These are phyloP conservation scores for Fusarium xylarioides DNA, from an alignment of 2,329 filamentous ascomycete genomes.

Conservation along the genomic window DNA sequence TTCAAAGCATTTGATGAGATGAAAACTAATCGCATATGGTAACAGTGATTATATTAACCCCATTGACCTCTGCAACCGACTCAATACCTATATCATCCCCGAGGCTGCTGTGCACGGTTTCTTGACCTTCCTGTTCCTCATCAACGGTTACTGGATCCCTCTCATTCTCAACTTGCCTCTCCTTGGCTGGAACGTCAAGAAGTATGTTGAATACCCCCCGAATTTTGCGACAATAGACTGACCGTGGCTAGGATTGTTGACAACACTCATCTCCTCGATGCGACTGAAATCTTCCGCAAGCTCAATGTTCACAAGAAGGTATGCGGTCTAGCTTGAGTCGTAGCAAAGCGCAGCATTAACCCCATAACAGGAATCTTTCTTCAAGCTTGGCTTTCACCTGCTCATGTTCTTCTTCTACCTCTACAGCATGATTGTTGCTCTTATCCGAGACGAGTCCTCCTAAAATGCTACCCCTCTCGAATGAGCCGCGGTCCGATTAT, in stretches of 20 bases:
- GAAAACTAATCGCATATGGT: constrained; percentile 26
- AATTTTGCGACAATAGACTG: constrained; percentile 17
- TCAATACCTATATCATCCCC: constrained; percentile 99
- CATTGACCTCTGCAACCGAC: constrained; percentile 99
- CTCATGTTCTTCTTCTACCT: constrained; percentile 99
- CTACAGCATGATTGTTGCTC: constrained; percentile 96
- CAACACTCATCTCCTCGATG: constrained; percentile 95
- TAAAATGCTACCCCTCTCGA: constrained; percentile 56
- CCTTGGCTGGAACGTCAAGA: constrained; percentile 94
- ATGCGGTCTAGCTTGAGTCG: constrained; percentile 21
- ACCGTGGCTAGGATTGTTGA: constrained; percentile 79
- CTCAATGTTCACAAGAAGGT: constrained; percentile 99
- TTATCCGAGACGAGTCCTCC: constrained; percentile 93
- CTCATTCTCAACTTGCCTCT: constrained; percentile 92
- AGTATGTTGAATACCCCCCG: constrained; percentile 69
- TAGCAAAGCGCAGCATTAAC: constrained; percentile 34
- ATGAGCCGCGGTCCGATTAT: constrained; percentile 26
- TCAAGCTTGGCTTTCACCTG: constrained; percentile 98
- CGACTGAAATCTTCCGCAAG: constrained; percentile 99
- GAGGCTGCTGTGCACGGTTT: constrained; percentile 98
- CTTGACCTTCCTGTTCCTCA: constrained; percentile 92
- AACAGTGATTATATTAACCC: constrained; percentile 98
- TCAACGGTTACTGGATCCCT: constrained; percentile 98
- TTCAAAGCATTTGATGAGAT: neutral
- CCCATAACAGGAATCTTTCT: constrained; percentile 84